Percentiles rank a stretch among this genome's conserved stretches.
phyloP scores from a whole-genome alignment of 139 green algal genomes.

The Chloropicon primus region DNA sequence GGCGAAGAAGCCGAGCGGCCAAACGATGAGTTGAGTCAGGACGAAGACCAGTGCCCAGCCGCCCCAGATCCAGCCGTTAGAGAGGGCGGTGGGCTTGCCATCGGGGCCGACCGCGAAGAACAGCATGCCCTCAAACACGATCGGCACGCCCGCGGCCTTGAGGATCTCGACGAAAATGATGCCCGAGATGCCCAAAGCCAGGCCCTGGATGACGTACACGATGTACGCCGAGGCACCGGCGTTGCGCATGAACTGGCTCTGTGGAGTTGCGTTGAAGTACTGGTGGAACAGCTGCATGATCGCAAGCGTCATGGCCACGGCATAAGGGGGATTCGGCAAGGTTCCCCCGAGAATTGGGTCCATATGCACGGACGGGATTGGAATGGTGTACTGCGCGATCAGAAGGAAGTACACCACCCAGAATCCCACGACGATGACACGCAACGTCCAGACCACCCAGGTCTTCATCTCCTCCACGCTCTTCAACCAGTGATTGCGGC shows the following conservation, averaged over 20 bases:
- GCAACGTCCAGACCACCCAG: not conserved
- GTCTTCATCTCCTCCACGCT: not conserved
- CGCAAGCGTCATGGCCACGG: not conserved
- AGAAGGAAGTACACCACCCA: not conserved
- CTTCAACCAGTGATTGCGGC: not conserved
- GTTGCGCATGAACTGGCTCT: not conserved
- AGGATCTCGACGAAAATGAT: not conserved
- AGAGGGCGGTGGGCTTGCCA: not conserved
- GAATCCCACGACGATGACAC: not conserved
- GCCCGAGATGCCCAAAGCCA: not conserved
- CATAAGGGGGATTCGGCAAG: not conserved
- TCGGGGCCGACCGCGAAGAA: not conserved
- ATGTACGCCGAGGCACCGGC: not conserved
- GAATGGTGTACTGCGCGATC: not conserved
- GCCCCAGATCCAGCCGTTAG: not conserved
- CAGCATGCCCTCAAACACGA: not conserved
- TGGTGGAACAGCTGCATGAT: not conserved
- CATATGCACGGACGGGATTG: not conserved
- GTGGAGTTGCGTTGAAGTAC: not conserved
- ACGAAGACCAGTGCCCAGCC: not conserved
- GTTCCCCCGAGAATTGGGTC: not conserved
- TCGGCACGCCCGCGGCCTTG: not conserved
- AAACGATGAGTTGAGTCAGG: not conserved
- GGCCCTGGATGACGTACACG: not conserved
- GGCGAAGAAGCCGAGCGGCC: not conserved